These are phyloP conservation scores for Microdochium paspali DNA, from an alignment of 2,329 filamentous ascomycete genomes.

Conservation along the genomic window DNA sequence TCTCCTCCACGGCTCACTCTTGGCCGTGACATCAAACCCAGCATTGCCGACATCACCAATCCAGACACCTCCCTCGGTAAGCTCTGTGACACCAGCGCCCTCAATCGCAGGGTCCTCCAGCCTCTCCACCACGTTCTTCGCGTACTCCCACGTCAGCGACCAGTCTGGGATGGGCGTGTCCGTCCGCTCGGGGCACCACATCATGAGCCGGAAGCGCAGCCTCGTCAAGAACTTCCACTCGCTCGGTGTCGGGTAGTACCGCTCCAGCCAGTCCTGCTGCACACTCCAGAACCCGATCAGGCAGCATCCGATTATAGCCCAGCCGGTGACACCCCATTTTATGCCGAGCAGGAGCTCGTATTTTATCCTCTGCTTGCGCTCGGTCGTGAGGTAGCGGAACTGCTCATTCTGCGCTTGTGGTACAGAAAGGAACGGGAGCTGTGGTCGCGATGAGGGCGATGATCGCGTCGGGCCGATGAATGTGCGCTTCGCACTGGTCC, in stretches of 20 bases:
- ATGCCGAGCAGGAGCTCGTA: constrained; percentile 61
- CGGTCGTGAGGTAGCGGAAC: constrained; percentile 69
- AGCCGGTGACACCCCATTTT: constrained; percentile 59
- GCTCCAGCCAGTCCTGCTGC: constrained; percentile 67
- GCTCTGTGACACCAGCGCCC: constrained; percentile 53
- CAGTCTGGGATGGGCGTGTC: constrained; percentile 53
- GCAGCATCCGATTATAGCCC: constrained; percentile 51
- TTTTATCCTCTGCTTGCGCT: constrained; percentile 60
- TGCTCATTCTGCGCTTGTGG: constrained; percentile 36
- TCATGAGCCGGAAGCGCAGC: constrained; percentile 56
- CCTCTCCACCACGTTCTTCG: constrained; percentile 49
- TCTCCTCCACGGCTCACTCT: constrained; percentile 74
- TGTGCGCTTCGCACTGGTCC: constrained; percentile 16
- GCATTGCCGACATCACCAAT: constrained; percentile 44
- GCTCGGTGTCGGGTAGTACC: constrained; percentile 67
- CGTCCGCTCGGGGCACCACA: constrained; percentile 46
- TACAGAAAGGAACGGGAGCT: constrained; percentile 41
- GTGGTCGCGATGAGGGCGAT: constrained; percentile 27
- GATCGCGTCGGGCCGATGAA: constrained; percentile 51
- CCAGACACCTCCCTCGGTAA: constrained; percentile 41
- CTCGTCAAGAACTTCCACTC: constrained; percentile 72
- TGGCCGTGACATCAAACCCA: constrained; percentile 59
- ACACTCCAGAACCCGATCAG: constrained; percentile 55
- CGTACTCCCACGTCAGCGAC: constrained; percentile 53
- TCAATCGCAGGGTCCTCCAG: constrained; percentile 63